Base-by-base conservation (phyloP, 1,284 basidiomycete species). In the Termitomyces sp. region DNA sequence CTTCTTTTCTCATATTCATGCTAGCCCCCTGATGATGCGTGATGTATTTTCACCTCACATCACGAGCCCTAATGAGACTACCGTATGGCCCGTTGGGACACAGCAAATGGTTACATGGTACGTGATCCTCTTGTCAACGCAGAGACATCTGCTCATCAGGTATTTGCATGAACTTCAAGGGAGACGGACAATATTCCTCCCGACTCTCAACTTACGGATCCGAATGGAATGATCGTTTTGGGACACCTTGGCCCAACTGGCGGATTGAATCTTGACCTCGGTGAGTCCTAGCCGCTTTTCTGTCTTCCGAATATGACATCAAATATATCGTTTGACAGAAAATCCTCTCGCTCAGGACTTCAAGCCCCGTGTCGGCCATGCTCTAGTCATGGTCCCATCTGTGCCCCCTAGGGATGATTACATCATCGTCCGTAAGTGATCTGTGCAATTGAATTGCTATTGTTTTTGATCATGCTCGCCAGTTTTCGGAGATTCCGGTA, bases 81-180 rank as follows among this genome's bases (percentile, higher is more conserved):
- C 80, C 2, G 69, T 80, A 15, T 87, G 84, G 84, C 65, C 68
- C 31, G 73, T 79, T 28, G 82, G 83, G 10, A 62, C 76, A 19
- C 71, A 63, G 2, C 71, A 79, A 57, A 78, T 70, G 2, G 83
- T 87, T 57, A 82, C 79, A 15, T 87, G 84, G 84, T 84, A 61
- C 48, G 78, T 59, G 59, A 26, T n/a, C 41, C 9, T 3, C 7
- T 9, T 12, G n/a, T 13, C 9, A 53, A 19, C 17, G 10, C 39
- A 38, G 44, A 42, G 24, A 7, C n/a, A 28, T 26, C 5, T 34
- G 48, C 41, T n/a, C 15, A 36, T 36, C n/a, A 42, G 7, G 10
- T 15, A 36, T 26, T 17, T 12, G 9, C 10, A 44, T 10, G 7
- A 9, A 36, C 24, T n/a, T 34, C 1, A 52, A 85, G 83, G 84